These are phyloP conservation scores for Tephrocybe sp. DNA, from an alignment of 768 basidiomycete species.

Conservation along the genomic window DNA sequence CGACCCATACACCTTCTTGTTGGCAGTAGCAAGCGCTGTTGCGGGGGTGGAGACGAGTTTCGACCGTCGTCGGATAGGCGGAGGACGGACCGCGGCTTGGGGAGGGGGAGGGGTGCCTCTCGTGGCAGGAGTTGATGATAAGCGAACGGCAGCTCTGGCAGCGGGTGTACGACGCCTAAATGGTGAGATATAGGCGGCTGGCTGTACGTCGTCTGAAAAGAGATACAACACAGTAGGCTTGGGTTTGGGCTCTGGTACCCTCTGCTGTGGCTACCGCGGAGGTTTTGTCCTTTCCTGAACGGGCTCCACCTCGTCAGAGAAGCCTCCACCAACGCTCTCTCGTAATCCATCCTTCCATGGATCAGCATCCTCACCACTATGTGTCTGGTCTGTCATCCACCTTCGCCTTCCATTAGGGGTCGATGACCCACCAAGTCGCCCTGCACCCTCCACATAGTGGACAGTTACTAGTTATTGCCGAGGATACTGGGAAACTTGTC, in stretches of 20 bases:
- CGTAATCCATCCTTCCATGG: slow-evolving; percentile 37
- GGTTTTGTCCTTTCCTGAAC: slow-evolving; percentile 10
- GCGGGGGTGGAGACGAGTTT: slow-evolving; percentile 45
- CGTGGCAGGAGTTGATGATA: slow-evolving; percentile 12
- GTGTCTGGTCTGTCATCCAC: slow-evolving; percentile 61
- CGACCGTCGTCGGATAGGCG: slow-evolving; percentile 38
- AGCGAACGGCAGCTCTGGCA: background rate
- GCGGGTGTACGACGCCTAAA: slow-evolving; percentile 28
- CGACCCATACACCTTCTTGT: slow-evolving; percentile 54
- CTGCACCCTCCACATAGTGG: slow-evolving; percentile 80
- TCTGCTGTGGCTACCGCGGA: slow-evolving; percentile 5
- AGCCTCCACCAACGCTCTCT: slow-evolving; percentile 36
- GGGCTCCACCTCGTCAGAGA: slow-evolving; percentile 15
- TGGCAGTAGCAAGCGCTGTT: slow-evolving; percentile 49
- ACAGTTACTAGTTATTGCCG: too few relatives aligned
- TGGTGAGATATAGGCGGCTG: slow-evolving; percentile 27
- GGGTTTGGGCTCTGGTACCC: slow-evolving; percentile 1
- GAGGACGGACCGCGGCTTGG: slow-evolving; percentile 34
- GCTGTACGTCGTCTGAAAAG: slow-evolving; percentile 29
- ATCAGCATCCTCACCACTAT: slow-evolving; percentile 18
- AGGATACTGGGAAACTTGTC: too few relatives aligned
- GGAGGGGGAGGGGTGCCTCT: slow-evolving; percentile 39
- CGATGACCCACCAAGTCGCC: slow-evolving; percentile 21
- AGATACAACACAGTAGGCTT: slow-evolving; percentile 27
- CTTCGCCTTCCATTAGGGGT: slow-evolving; percentile 39